Conservation (phyloP, 2,329 filamentous ascomycete genomes). For the Stachybotrys chlorohalonatus region DNA sequence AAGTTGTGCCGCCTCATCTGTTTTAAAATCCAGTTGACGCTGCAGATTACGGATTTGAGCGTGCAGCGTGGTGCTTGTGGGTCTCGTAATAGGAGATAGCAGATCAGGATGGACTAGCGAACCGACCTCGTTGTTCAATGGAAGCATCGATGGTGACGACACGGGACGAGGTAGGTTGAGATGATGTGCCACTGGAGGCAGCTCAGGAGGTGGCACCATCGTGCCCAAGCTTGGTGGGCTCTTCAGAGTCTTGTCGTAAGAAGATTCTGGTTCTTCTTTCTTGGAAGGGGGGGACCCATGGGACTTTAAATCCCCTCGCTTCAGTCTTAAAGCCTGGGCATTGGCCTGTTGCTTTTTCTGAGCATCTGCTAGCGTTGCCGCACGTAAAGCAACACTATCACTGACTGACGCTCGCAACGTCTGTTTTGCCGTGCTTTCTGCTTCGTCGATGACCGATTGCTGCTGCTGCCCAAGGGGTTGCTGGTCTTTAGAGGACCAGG, state of each 20-base stretch:
- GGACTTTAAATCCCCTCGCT: slow-evolving; percentile 1
- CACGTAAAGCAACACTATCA: slow-evolving; percentile 9
- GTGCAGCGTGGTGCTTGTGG: slow-evolving; percentile 29
- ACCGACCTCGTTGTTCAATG: background rate
- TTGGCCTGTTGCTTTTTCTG: slow-evolving; percentile 9
- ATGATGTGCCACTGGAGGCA: slow-evolving; percentile 29
- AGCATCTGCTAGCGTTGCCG: slow-evolving; percentile 6
- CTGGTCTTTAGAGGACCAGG: slow-evolving; percentile 4
- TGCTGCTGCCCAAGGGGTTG: background rate
- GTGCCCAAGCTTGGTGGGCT: slow-evolving; percentile 24
- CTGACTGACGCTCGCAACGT: slow-evolving; percentile 7
- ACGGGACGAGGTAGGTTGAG: slow-evolving; percentile 23
- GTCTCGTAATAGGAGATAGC: slow-evolving; percentile 9
- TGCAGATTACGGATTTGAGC: slow-evolving; percentile 40
- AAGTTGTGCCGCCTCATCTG: slow-evolving; percentile 36
- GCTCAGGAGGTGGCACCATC: slow-evolving; percentile 26
- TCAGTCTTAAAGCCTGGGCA: background rate
- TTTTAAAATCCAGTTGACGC: slow-evolving; percentile 32
- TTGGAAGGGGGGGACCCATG: background rate
- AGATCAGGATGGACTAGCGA: background rate
- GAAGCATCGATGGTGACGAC: slow-evolving; percentile 16
- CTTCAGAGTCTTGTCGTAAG: slow-evolving; percentile 4
- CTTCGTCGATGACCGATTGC: too few species aligned
- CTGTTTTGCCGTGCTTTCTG: background rate
- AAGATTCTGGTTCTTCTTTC: background rate